phyloP scores from a whole-genome alignment of 2,329 filamentous ascomycete genomes.

The Epichloe scottii region DNA sequence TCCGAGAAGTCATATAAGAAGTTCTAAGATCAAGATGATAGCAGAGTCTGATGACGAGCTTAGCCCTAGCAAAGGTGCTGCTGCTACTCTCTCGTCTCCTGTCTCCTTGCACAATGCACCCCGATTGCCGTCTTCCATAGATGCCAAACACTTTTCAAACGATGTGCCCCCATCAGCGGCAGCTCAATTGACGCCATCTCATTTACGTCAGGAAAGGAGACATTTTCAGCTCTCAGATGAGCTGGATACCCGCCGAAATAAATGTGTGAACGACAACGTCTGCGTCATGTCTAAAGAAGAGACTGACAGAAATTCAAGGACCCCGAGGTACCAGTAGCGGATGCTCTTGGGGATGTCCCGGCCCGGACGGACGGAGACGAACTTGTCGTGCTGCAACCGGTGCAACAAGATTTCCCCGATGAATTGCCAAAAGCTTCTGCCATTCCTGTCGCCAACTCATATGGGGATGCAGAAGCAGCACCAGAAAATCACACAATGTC shows the following conservation, averaged over 20 bases:
- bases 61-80: conserved; percentile 5
- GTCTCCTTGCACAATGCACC: conserved; percentile 13
- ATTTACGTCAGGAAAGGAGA: not conserved
- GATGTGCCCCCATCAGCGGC: not conserved
- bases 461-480: not conserved
- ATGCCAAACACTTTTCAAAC: not conserved
- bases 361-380: not conserved
- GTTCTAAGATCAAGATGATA: not conserved
- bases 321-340: no score
- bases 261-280: not conserved
- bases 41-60: conserved; percentile 8
- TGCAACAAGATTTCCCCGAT: not conserved
- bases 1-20: conserved; percentile 4
- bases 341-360: not conserved
- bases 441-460: not conserved
- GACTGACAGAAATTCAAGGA: not conserved
- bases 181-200: conserved; percentile 3
- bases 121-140: not conserved
- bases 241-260: not conserved
- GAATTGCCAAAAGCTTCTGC: no score
- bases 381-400: not conserved
- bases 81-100: conserved; percentile 15
- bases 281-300: not conserved
- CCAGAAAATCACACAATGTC: not conserved
- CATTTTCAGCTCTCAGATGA: not conserved